A percentile compares a stretch with the other conserved stretches of the same genome.
Conservation (phyloP, 139 green algal genomes). For the Astrephomene gubernaculifera region DNA sequence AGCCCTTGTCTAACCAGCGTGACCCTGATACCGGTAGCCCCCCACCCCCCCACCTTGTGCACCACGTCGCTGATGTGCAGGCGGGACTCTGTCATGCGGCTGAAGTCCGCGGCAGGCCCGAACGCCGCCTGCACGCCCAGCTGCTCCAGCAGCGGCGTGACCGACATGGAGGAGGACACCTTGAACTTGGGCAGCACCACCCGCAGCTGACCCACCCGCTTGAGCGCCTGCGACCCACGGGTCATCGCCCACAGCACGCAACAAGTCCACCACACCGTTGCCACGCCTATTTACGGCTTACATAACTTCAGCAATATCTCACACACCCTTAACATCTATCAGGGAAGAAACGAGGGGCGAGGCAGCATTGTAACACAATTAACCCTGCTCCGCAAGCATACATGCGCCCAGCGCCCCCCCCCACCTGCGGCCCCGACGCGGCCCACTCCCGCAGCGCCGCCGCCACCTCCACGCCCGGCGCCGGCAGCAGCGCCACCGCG, state of each 20-base stretch:
- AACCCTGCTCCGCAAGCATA: too few species aligned
- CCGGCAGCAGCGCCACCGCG: slow-evolving; percentile 38
- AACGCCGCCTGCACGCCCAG: slow-evolving; percentile 33
- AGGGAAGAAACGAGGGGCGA: too few species aligned
- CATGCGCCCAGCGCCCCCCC: too few species aligned
- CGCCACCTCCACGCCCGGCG: background rate
- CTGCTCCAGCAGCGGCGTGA: background rate
- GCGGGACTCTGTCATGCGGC: background rate
- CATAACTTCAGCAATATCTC: too few species aligned
- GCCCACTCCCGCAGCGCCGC: slow-evolving; percentile 6
- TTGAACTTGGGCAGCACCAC: slow-evolving; percentile 40
- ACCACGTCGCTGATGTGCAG: slow-evolving; percentile 35
- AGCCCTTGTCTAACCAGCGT: too few species aligned
- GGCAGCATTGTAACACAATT: too few species aligned
- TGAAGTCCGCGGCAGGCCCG: slow-evolving; percentile 12
- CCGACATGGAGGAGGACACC: background rate
- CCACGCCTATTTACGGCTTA: too few species aligned
- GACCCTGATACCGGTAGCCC: too few species aligned
- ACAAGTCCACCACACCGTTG: too few species aligned
- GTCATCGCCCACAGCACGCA: too few species aligned
- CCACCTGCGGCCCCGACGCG: background rate
- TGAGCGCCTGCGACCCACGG: background rate
- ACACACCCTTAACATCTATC: too few species aligned
- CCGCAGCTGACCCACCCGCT: background rate
- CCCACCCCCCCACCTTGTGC: slow-evolving; percentile 15